phyloP scores from a whole-genome alignment of 305 asterid genomes.

The Fraxinus platypoda region DNA sequence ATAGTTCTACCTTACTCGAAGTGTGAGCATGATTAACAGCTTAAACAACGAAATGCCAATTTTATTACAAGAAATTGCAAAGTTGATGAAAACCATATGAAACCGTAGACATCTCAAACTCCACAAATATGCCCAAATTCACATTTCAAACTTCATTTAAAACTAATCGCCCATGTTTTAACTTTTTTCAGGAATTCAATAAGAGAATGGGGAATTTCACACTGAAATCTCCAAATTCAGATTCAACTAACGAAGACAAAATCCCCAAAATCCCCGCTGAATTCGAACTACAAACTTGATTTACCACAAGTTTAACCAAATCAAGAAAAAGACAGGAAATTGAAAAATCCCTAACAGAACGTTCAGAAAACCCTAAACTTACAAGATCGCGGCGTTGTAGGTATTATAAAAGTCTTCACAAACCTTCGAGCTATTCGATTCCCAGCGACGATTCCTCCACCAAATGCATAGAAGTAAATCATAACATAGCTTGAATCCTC shows the following conservation, averaged over 20 bases:
- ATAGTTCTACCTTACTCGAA: not conserved
- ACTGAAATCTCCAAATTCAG: slow-evolving; percentile 7
- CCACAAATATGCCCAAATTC: slow-evolving; percentile 14
- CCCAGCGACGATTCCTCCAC: slow-evolving; percentile 57
- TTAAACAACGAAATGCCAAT: slow-evolving; percentile 11
- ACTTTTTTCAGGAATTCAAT: not conserved
- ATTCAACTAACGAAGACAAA: slow-evolving; percentile 10
- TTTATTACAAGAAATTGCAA: not conserved
- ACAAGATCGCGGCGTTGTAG: slow-evolving; percentile 55
- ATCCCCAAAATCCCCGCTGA: slow-evolving; percentile 18
- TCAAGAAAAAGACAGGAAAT: not conserved
- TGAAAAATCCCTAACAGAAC: slow-evolving; percentile 37
- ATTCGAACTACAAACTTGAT: not conserved
- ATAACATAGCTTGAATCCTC: slow-evolving; percentile 45
- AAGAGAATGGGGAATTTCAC: slow-evolving; percentile 7
- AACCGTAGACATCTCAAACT: slow-evolving; percentile 1
- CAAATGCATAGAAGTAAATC: slow-evolving; percentile 39
- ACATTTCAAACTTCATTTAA: slow-evolving; percentile 5
- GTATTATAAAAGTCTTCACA: slow-evolving; percentile 53
- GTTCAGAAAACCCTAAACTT: slow-evolving; percentile 63
- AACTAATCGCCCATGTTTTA: not conserved
- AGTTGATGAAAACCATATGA: slow-evolving; percentile 2
- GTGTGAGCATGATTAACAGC: not conserved
- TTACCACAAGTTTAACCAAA: slow-evolving; percentile 9
- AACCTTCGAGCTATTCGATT: slow-evolving; percentile 59